phyloP scores from a whole-genome alignment of 202 grass and related monocot genomes.

The Miscanthus sacchariflorus region DNA sequence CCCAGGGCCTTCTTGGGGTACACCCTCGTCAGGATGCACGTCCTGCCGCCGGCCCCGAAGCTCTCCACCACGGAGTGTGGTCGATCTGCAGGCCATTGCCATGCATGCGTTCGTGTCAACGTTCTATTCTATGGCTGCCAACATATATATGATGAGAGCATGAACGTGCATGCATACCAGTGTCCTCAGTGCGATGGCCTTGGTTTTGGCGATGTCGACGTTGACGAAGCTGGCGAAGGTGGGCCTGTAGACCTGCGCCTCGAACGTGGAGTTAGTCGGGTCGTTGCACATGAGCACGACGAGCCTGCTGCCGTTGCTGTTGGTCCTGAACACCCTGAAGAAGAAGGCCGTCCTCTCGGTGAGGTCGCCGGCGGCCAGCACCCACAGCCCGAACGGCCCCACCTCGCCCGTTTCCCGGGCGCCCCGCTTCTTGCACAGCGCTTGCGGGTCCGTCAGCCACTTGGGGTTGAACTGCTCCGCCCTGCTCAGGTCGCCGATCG shows the following conservation, averaged over 20 bases:
- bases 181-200: slow-evolving; percentile 59
- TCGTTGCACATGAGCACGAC: slow-evolving; percentile 84
- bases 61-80: slow-evolving; percentile 81
- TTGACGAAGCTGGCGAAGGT: slow-evolving; percentile 81
- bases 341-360: slow-evolving; percentile 79
- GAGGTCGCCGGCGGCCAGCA: slow-evolving; percentile 61
- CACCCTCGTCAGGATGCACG: slow-evolving; percentile 79
- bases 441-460: slow-evolving; percentile 64
- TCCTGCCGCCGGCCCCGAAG: slow-evolving; percentile 68
- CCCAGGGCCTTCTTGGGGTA: slow-evolving; percentile 69
- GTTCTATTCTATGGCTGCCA: no score
- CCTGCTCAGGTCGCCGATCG: slow-evolving; percentile 58
- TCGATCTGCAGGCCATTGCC: slow-evolving; percentile 53
- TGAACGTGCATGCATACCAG: slow-evolving; percentile 26
- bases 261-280: slow-evolving; percentile 55
- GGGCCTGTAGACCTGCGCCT: slow-evolving; percentile 56
- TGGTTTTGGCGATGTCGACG: slow-evolving; percentile 52
- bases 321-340: slow-evolving; percentile 76
- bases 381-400: slow-evolving; percentile 82
- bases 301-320: slow-evolving; percentile 36
- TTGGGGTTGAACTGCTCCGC: slow-evolving; percentile 72
- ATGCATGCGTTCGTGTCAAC: not conserved
- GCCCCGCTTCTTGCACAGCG: slow-evolving; percentile 53
- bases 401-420: slow-evolving; percentile 64
- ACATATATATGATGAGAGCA: no score